Percentiles rank a stretch among this genome's conserved stretches.
Evolutionary conservation across 805 yeast genomes (phyloP).

Genomic region (Ogataea salicorniae): DNA sequence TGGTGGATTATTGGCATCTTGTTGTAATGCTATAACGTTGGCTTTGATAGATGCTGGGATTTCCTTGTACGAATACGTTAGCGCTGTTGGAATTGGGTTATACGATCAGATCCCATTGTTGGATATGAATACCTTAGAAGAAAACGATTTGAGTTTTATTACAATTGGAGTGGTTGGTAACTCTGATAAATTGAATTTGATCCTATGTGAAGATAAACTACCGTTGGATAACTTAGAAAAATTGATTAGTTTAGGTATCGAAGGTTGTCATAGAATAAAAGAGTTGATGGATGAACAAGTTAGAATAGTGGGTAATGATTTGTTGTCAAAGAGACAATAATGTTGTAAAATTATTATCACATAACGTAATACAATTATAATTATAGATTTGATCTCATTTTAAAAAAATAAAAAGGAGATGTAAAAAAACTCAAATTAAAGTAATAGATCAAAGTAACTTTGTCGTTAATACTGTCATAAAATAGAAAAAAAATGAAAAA

Average conservation of each 20-base stretch:
- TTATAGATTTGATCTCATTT: background rate
- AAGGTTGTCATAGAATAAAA: slow-evolving; percentile 79
- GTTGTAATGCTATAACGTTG: slow-evolving; percentile 80
- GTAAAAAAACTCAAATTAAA: no score
- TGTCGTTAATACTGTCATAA: no score
- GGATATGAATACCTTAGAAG: slow-evolving; percentile 81
- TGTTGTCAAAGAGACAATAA: slow-evolving; percentile 23
- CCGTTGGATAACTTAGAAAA: slow-evolving; percentile 77
- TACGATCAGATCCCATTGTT: slow-evolving; percentile 71
- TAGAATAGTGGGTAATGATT: slow-evolving; percentile 62
- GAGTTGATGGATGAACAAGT: slow-evolving; percentile 84
- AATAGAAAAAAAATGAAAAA: no score
- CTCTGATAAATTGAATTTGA: slow-evolving; percentile 68
- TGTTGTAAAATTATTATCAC: no score
- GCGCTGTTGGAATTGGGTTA: slow-evolving; percentile 74
- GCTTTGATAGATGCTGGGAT: slow-evolving; percentile 95
- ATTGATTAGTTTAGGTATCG: slow-evolving; percentile 73
- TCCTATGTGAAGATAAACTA: slow-evolving; percentile 77
- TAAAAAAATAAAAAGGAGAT: background rate
- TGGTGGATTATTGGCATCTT: slow-evolving; percentile 78
- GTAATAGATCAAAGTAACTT: no score
- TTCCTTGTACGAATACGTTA: slow-evolving; percentile 85
- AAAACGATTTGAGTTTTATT: slow-evolving; percentile 71
- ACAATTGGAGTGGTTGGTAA: slow-evolving; percentile 84
- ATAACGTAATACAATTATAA: background rate